phyloP scores from a whole-genome alignment of 2,329 filamentous ascomycete species.

The Achaetomium macrosporum region DNA sequence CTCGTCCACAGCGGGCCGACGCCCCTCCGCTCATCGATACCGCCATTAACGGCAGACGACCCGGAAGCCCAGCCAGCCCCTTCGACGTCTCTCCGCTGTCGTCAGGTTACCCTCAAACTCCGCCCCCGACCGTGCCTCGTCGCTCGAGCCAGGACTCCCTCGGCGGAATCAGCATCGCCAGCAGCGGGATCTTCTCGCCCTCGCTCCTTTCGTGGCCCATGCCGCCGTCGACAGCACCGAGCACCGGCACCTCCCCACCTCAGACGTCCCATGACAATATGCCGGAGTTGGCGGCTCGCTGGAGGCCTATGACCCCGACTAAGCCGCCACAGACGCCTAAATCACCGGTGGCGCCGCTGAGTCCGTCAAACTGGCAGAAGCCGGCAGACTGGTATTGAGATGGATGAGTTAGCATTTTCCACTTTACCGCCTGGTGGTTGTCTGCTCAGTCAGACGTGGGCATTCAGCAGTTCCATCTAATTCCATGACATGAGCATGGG shows the following conservation, averaged over 20 bases:
- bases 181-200: slow-evolving; percentile 22
- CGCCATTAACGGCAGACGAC: not conserved
- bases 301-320: not conserved
- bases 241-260: slow-evolving; percentile 11
- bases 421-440: too few species aligned
- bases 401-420: not conserved
- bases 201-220: slow-evolving; percentile 21
- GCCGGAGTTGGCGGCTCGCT: slow-evolving; percentile 4
- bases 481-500: not conserved
- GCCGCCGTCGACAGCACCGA: slow-evolving; percentile 14
- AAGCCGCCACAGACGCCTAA: not conserved
- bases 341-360: not conserved
- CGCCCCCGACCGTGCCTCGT: slow-evolving; percentile 14
- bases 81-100: slow-evolving; percentile 19
- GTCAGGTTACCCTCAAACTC: slow-evolving; percentile 11
- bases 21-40: slow-evolving; percentile 14
- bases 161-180: slow-evolving; percentile 22
- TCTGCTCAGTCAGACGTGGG: too few species aligned
- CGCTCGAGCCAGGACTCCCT: slow-evolving; percentile 20
- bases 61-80: slow-evolving; percentile 12
- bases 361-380: slow-evolving; percentile 18
- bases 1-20: slow-evolving; percentile 12
- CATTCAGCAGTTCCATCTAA: too few species aligned
- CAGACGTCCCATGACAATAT: slow-evolving; percentile 6
- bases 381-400: slow-evolving; percentile 14